Base-by-base conservation (phyloP, 2,329 filamentous ascomycete species). In the Colletotrichum sp. region DNA sequence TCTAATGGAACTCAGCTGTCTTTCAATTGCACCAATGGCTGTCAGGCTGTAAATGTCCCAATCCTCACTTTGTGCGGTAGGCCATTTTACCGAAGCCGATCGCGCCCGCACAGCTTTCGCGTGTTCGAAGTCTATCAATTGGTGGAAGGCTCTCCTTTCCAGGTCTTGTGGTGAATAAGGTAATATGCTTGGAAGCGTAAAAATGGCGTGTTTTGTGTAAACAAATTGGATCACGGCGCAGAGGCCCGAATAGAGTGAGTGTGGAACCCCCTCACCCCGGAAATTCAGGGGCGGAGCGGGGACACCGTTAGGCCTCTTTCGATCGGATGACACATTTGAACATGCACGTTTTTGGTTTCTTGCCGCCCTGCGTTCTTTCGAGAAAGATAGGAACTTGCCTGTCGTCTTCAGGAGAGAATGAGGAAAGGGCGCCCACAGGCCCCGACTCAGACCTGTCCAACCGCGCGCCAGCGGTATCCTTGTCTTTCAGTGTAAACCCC, bases 251-350 rank as follows among this genome's bases (percentile, higher is more conserved):
- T 10, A 48, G 24, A 24, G 56, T 5, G 32, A 18, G 5, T 21
- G 62, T 56, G 62, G 61, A 48, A 8, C 28, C 21, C 7, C 68
- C 34, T 10, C 8, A 14, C 21, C 30, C 43, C 36, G 28, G 61
- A 68, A 64, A 55, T 68, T 64, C 63, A 69, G 58, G 63, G 68
- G 73, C 56, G 59, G 61, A 52, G 69, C 43, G 73, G 73, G 64
- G 69, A 9, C 32, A 24, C 64, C 48, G 61, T 14, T 64, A 32
- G n/a, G 24, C 69, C 55, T 24, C n/a, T 38, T 72, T 72, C 14
- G 69, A 28, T 52, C 43, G 18, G 55, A 63, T 75, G 73, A 72
- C 73, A 58, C 63, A 64, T 30, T 26, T 16, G 10, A 36, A 52
- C 52, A 66, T 66, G 68, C 55, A 43, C 59, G 66, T 28, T 26